Conservation (phyloP, 176 grass and related monocot genomes). For the Oryza officinalis region DNA sequence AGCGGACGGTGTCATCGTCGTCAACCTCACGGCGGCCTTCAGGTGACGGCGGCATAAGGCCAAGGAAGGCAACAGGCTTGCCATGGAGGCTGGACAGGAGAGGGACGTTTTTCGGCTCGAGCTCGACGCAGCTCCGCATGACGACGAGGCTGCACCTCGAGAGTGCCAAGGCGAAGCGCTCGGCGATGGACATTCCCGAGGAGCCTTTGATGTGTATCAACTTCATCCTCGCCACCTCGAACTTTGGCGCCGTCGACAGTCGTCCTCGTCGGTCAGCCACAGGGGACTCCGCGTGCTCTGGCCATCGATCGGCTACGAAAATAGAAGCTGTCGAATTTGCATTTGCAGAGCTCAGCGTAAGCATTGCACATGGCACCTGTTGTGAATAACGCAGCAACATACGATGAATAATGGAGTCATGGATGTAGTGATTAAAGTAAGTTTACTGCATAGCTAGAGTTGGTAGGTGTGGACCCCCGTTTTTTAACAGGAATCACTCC, state of each 20-base stretch:
- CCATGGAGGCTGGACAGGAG: not conserved
- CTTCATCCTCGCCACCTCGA: slow-evolving; percentile 15
- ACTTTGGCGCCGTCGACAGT: not conserved
- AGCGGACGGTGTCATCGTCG: slow-evolving; percentile 15
- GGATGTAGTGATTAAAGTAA: no score
- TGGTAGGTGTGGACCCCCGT: no score
- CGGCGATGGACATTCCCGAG: not conserved
- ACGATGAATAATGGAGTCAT: not conserved
- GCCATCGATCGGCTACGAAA: not conserved
- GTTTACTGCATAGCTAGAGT: not conserved
- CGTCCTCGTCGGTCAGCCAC: not conserved
- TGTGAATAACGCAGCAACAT: not conserved
- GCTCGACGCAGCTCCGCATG: slow-evolving; percentile 41
- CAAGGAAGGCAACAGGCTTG: slow-evolving; percentile 36
- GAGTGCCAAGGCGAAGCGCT: not conserved
- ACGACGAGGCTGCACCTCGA: slow-evolving; percentile 27
- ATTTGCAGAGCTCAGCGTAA: not conserved
- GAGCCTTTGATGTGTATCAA: not conserved
- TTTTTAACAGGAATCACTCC: no score
- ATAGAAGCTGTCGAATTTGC: not conserved
- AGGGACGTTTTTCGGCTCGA: slow-evolving; percentile 29
- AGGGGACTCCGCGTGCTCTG: not conserved
- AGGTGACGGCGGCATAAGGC: slow-evolving; percentile 39
- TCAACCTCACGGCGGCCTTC: not conserved
- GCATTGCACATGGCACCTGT: slow-evolving; percentile 14